Percentiles rank a stretch among this genome's conserved stretches.
phyloP scores from a whole-genome alignment of 768 basidiomycete genomes.

The Coprinopsis sp. region DNA sequence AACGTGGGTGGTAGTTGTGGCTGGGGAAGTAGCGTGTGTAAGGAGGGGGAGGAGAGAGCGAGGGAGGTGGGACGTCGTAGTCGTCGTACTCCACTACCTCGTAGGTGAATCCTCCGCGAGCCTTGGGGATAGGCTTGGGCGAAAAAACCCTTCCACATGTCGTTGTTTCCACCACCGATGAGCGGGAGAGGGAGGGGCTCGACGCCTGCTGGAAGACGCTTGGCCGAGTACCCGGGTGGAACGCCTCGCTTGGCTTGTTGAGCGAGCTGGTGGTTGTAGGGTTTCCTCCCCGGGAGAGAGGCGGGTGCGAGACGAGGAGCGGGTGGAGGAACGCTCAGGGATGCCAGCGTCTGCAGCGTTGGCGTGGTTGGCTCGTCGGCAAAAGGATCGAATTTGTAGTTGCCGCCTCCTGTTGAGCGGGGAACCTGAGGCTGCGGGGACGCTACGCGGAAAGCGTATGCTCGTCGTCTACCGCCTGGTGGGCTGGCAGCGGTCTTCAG shows the following conservation, averaged over 20 bases:
- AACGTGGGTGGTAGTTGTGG: slow-evolving; percentile 5
- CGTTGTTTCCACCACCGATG: no score
- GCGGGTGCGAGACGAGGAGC: slow-evolving; percentile 6
- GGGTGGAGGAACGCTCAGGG: slow-evolving; percentile 9
- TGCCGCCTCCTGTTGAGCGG: slow-evolving; percentile 12
- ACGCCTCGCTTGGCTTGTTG: neutral
- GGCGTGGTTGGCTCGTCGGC: slow-evolving; percentile 25
- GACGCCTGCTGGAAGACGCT: no score
- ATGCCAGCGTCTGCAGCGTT: slow-evolving; percentile 6
- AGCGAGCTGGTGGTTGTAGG: slow-evolving; percentile 1
- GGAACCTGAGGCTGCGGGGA: slow-evolving; percentile 1
- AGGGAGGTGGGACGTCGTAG: neutral
- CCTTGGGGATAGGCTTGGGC: neutral
- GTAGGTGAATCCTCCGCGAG: neutral
- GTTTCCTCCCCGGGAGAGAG: neutral
- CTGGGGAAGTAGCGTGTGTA: slow-evolving; percentile 12
- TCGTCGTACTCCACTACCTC: slow-evolving; percentile 9
- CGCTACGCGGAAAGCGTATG: slow-evolving; percentile 1
- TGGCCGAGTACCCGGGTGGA: neutral
- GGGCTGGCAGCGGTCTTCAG: slow-evolving; percentile 2
- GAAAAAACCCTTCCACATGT: slow-evolving; percentile 14
- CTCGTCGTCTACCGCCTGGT: slow-evolving; percentile 8
- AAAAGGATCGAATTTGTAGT: slow-evolving; percentile 33
- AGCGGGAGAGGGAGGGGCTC: no score
- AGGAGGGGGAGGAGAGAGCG: neutral